A percentile compares a stretch with the other conserved stretches of the same genome.
Conservation (phyloP, 192 early-diverging fungal genomes). For the Mortierella hygrophila region DNA sequence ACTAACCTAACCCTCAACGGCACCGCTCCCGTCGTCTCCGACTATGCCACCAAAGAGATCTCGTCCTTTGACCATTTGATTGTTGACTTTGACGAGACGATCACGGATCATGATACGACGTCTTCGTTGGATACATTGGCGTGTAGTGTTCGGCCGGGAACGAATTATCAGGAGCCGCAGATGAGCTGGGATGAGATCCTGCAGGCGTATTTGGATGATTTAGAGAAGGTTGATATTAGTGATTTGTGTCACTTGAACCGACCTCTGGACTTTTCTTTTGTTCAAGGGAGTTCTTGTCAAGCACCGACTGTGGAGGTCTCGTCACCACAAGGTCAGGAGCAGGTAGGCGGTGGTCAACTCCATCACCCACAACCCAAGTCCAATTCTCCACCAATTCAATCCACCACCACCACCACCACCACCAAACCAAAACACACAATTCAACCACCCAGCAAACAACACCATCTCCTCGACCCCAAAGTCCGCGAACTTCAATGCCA, state of each 20-base stretch:
- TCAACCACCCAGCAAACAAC: conserved; percentile 5
- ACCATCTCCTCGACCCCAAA: conserved; percentile 19
- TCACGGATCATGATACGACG: conserved; percentile 52
- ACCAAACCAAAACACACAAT: not conserved
- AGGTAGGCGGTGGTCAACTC: not conserved
- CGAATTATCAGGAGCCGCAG: conserved; percentile 17
- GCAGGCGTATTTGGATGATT: conserved; percentile 47
- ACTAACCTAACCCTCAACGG: not conserved
- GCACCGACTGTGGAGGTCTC: not conserved
- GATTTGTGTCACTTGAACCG: conserved; percentile 38
- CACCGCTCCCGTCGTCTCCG: not conserved
- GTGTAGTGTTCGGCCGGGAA: conserved; percentile 8
- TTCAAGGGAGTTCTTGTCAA: not conserved
- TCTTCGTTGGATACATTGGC: conserved; percentile 50
- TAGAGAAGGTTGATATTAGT: conserved; percentile 32
- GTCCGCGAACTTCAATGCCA: conserved; percentile 32
- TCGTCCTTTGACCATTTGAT: conserved; percentile 41
- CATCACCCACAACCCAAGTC: conserved; percentile 8
- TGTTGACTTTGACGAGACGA: conserved; percentile 54
- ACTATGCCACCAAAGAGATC: conserved; percentile 2
- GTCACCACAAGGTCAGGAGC: not conserved
- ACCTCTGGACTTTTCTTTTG: not conserved
- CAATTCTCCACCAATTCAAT: not conserved
- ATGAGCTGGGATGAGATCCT: conserved; percentile 46
- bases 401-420: not conserved